These are phyloP conservation scores for Westerdykella aurantiaca DNA, from an alignment of 2,329 filamentous ascomycete species.

Conservation along the genomic window DNA sequence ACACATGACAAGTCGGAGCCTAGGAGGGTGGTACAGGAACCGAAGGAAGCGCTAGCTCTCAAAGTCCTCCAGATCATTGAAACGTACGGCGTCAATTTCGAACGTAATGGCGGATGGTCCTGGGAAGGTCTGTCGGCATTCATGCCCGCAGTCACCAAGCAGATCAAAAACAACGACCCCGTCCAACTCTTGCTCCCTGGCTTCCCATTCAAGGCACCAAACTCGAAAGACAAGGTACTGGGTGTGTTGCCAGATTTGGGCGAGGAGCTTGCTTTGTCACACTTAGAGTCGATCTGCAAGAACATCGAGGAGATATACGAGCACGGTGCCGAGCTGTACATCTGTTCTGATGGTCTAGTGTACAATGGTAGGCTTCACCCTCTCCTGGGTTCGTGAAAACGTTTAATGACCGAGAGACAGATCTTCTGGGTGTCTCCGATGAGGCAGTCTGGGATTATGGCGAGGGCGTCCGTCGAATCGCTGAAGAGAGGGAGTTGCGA, in stretches of 20 bases:
- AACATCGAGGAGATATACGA: conserved; percentile 37
- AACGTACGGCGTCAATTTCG: conserved; percentile 19
- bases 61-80: conserved; percentile 17
- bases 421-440: conserved; percentile 40
- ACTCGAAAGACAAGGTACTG: conserved; percentile 50
- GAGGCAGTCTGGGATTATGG: conserved; percentile 40
- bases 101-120: conserved; percentile 13
- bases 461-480: conserved; percentile 32
- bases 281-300: conserved; percentile 38
- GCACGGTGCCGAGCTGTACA: conserved; percentile 38
- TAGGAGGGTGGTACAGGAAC: background rate
- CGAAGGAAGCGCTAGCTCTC: conserved; percentile 5
- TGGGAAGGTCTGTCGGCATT: conserved; percentile 20
- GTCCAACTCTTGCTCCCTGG: conserved; percentile 45
- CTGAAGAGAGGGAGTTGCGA: conserved; percentile 25
- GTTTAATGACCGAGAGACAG: conserved; percentile 9
- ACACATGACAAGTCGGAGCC: no score
- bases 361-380: conserved; percentile 29
- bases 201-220: conserved; percentile 60
- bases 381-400: background rate
- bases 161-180: conserved; percentile 8
- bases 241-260: conserved; percentile 42
- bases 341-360: conserved; percentile 42
- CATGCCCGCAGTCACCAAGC: conserved; percentile 13
- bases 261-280: conserved; percentile 39